Evolutionary conservation across 225 moss, liverwort and hornwort genomes (phyloP), one percentile per base, ranked within the genome.

Genomic region (Neckera pumila): DNA sequence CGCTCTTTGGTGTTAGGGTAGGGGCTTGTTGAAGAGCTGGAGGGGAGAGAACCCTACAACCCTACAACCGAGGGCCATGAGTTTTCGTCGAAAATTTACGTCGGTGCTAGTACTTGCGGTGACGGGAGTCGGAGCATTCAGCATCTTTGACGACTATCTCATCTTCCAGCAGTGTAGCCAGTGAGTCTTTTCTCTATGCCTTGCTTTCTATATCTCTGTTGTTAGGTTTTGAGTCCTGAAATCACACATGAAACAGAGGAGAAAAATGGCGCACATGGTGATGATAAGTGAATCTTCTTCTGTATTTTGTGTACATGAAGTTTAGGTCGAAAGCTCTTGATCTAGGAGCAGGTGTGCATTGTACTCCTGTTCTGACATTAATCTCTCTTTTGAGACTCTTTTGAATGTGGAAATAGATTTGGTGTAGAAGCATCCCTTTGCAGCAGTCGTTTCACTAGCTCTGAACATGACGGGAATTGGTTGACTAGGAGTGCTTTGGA

Each of bases 401-500:
- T 83, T 34, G 57, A 64, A 47, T 74, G 43, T 60, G 30, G 43
- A 19, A 25, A 72, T 49, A 57, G 74, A 66, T 26, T 72, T 79
- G 22, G 43, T 60, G 86, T 49, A 75, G 70, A 61, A 28, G 82
- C 59, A 74, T 66, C 65, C 25, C 30, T 59, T 51, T 65, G 36
- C 59, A 87, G 73, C 53, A 63, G 31, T 80, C 13, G 42, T 78
- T 56, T 76, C 43, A 65, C 23, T 80, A 34, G 65, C 67, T 77
- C 79, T 94, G 82, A 93, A 81, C 53, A 40, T 70, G 66, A 85
- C 17, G 28, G 63, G 58, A 70, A 45, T 76, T 76, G 87, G 27
- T 83, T 90, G 91, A 88, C 71, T 83, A 97, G 97, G 90, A 95
- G 89, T 89, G 97, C 96, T 49, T 86, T 97, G 92, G 95, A 94